Base-by-base conservation (phyloP, 177 flowering plant species). In the Vitis hybrid region DNA sequence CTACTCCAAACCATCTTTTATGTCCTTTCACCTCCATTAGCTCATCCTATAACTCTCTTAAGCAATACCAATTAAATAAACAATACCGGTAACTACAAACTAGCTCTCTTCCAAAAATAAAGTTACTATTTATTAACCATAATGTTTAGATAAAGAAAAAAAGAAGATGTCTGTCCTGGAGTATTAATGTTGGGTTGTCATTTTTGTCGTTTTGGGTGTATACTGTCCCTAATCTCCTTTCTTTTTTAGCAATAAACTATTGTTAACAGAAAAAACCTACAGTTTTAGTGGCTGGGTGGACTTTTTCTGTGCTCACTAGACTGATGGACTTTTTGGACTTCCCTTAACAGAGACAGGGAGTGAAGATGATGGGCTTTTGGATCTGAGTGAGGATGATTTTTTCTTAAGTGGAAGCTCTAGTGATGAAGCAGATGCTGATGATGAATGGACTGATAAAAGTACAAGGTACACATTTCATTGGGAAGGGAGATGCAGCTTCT, bases 381-480 rank as follows among this genome's bases (percentile, higher is more conserved):
- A 95, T 79, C 74, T 85, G 65, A 90, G 93, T 73, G 99, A 91
- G 27, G 98, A 95, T 84, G 97, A 95, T 81, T 93, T 93, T 84
- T 95, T 95, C 75, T 63, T 88, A 70, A 46, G 61, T 71, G 98
- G 96, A 77, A 88, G 90, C 80, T 93, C 99, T 64, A 93, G 97
- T 76, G 99, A 93, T 82, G 98, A 95, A 79, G 97, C 87, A 63
- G 94, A 95, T 75, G 98, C 98, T 72, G 97, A 91, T 82, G 98
- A 95, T 84, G 98, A 95, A 65, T 91, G 91, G 94, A 91, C 98
- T 12, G 97, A 94, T 66, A 92, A 86, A 80, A 91, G 97, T 74
- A 74, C 91, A 56, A 88, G 91, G 99, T 93, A 78, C 68, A 8
- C 63, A 15, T 62, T 57, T 5, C 49, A 50, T 11, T 17, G 27